phyloP scores from a whole-genome alignment of 2,329 filamentous ascomycete species.

The Nemania diffusa region DNA sequence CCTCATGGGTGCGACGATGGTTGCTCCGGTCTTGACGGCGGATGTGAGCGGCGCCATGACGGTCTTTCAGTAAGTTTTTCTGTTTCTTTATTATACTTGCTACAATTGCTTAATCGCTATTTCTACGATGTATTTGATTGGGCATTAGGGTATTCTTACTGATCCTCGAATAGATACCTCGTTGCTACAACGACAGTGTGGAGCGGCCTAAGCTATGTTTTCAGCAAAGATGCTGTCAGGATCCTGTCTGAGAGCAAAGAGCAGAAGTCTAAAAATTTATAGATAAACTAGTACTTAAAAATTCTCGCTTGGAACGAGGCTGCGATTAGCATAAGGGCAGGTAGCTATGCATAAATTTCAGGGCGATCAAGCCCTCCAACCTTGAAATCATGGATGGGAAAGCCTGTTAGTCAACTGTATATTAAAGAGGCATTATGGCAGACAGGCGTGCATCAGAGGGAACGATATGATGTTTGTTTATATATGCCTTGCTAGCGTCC shows the following conservation, averaged over 20 bases:
- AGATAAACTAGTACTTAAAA: neutral
- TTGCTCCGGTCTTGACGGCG: conserved; percentile 77
- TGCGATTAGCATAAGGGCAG: neutral
- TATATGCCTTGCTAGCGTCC: neutral
- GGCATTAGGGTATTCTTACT: conserved; percentile 43
- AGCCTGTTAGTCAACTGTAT: neutral
- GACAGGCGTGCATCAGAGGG: conserved; percentile 8
- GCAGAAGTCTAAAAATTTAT: conserved; percentile 34
- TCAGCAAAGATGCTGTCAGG: conserved; percentile 89
- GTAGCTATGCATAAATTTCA: neutral
- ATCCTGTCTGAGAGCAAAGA: conserved; percentile 67
- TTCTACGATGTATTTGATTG: neutral
- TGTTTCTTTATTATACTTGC: neutral
- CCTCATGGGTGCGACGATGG: conserved; percentile 85
- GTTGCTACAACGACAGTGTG: conserved; percentile 91
- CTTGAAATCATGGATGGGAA: neutral
- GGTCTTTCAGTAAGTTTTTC: conserved; percentile 69
- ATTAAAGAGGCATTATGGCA: neutral
- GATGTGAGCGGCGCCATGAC: conserved; percentile 66
- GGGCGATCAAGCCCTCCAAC: neutral
- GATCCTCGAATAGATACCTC: conserved; percentile 69
- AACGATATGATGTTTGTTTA: neutral
- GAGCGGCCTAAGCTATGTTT: conserved; percentile 93
- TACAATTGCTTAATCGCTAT: conserved; percentile 13
- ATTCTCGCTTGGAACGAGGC: neutral